Conservation (phyloP, 805 yeast species). For the Trichomonascus vanleenenianus region DNA sequence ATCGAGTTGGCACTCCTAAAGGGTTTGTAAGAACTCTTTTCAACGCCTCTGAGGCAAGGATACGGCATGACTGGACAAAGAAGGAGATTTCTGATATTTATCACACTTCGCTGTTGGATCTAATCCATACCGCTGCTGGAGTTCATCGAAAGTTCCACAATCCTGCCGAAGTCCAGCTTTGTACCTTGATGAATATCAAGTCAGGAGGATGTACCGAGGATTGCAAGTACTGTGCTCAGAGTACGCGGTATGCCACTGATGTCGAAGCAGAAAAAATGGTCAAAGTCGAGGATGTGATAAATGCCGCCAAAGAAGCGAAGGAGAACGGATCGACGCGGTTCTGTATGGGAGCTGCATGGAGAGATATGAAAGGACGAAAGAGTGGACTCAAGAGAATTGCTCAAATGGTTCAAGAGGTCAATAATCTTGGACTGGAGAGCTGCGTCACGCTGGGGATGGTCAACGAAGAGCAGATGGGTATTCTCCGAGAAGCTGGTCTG, state of each 20-base stretch:
- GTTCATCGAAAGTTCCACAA: conserved; percentile 64
- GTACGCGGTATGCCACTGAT: conserved; percentile 61
- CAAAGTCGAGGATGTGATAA: conserved; percentile 51
- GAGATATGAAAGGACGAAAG: conserved; percentile 75
- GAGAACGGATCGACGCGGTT: conserved; percentile 67
- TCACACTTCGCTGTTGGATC: conserved; percentile 56
- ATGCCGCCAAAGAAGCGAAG: conserved; percentile 58
- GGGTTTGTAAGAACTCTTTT: too few relatives aligned
- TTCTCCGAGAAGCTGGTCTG: conserved; percentile 57
- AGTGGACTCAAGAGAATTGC: conserved; percentile 54
- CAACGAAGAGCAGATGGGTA: conserved; percentile 51
- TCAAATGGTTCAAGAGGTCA: conserved; percentile 57
- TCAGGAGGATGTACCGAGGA: conserved; percentile 80
- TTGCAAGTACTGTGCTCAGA: conserved; percentile 76
- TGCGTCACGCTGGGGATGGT: conserved; percentile 82
- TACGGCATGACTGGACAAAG: conserved; percentile 44
- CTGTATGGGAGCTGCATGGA: conserved; percentile 86
- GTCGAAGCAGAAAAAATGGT: conserved; percentile 62
- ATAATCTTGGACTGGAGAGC: conserved; percentile 62
- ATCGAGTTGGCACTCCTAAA: too few relatives aligned
- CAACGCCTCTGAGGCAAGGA: not conserved
- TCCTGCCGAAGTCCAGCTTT: conserved; percentile 62
- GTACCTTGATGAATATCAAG: conserved; percentile 67
- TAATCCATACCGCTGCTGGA: conserved; percentile 50
- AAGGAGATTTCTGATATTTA: conserved; percentile 54